These are phyloP conservation scores for Dictyostelium citrinum DNA, from an alignment of 78 protist genomes.

Conservation along the genomic window DNA sequence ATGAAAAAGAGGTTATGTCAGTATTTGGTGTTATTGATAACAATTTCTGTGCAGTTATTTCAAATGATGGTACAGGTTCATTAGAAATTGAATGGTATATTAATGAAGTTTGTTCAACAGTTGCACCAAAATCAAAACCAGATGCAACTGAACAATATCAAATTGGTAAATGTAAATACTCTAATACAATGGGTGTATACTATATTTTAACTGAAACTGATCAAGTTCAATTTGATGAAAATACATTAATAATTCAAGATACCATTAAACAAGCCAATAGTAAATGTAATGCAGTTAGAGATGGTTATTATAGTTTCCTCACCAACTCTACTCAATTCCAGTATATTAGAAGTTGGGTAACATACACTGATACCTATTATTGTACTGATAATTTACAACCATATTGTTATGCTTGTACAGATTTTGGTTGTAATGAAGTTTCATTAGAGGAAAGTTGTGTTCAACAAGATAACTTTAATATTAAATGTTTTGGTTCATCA, in stretches of 20 bases:
- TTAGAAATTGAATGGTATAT: neutral
- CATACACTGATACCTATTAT: neutral
- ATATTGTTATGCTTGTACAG: neutral
- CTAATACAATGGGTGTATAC: neutral
- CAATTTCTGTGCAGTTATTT: neutral
- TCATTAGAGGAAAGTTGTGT: neutral
- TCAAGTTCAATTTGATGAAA: neutral
- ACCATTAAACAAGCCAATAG: neutral
- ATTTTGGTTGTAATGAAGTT: neutral
- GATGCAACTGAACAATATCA: neutral
- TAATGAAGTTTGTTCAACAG: neutral
- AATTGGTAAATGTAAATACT: neutral
- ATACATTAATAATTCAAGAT: neutral
- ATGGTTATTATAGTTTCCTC: neutral
- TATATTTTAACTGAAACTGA: neutral
- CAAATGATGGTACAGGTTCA: neutral
- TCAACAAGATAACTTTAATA: neutral
- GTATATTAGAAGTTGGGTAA: neutral
- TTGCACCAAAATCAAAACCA: neutral
- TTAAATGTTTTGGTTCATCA: neutral
- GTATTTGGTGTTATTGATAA: neutral
- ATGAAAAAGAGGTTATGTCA: neutral
- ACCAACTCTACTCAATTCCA: neutral
- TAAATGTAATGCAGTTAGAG: neutral
- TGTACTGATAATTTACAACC: neutral